Base-by-base conservation (phyloP, 75 land plant genomes). In the Adiantum capillusveneris region DNA sequence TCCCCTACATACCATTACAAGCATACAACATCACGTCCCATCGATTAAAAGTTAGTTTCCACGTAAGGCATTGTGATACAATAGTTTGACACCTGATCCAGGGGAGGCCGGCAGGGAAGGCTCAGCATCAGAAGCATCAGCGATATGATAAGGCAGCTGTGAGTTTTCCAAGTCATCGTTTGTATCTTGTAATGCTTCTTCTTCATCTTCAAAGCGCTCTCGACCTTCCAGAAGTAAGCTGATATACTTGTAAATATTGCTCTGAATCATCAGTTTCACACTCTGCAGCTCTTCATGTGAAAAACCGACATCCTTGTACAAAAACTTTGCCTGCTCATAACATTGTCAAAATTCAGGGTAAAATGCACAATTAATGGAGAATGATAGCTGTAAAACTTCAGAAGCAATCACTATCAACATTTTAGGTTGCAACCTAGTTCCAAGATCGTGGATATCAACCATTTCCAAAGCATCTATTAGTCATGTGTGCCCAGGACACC, bases 191-290 rank as follows among this genome's bases (percentile, higher is more conserved):
- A 5, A 2, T 25, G 29, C 25, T 6, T 26, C 55, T 26, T 53
- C 62, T 55, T 94, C 96, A 52, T 89, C 98, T 63, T 94, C 96
- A 81, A 94, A 94, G 30, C 81, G 79, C 67, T 94, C 91, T 57
- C 98, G 90, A 0, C 82, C 90, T 57, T 94, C 96, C 29, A 94
- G 81, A 12, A 94, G 65, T 18, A 89, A 68, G 51, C 82, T 79
- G 63, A 89, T 68, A 66, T 94, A 94, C 45, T 64, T 63, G 67
- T 74, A 89, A 2, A 86, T 73, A 61, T 86, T 83, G 64, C 71
- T 79, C 65, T 86, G 98, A 43, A 94, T 94, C 69, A 76, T 69
- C 41, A 70, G 45, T 69, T 86, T 94, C 37, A 88, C 79, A 45
- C 60, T 75, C 60, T 77, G 73, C 34, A 68, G 65, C 58, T 94